Evolutionary conservation across 2,329 filamentous ascomycete species (phyloP), one percentile per base, ranked within the genome.

Genomic region (Alternaria arbusti): DNA sequence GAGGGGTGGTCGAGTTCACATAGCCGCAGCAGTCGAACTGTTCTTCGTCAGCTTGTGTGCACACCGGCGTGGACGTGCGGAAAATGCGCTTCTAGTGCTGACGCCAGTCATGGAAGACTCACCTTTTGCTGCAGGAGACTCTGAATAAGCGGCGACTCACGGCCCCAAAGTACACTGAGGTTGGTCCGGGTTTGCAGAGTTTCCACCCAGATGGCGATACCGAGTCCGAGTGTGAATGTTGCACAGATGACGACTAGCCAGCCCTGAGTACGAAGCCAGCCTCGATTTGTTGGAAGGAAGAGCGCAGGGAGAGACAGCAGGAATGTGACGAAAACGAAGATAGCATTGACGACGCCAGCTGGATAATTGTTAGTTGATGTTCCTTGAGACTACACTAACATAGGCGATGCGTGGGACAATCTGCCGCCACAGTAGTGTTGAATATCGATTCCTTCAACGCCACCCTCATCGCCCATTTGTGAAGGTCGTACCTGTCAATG

Each of bases 11-110:
- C 78, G 86, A 88, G 81, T 94, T 93, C 70, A 87, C 82, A 82
- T 92, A 96, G 65, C 92, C 92, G 72, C 92, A 96, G 87, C 92
- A 96, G 71, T 88, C 78, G 78, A 95, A 94, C 89, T 93, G 70
- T 52, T 22, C 6, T 30, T 72, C 67, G 70, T 73, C 61, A 70
- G 65, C 57, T 68, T 63, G 55, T 63, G 61, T 68, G 47, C 47
- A 64, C 65, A 61, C 49, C 45, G 15, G 17, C 52, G 23, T 40
- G 40, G 20, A 43, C 58, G 56, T 46, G 43, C 25, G 12, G 25
- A 40, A 26, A 20, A 13, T 9, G 23, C 36, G n/a, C 28, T 44
- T 30, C 63, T 51, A 63, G 57, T 50, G 57, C 57, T 59, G 28
- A 61, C 20, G 28, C 40, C 47, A 49, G 22, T 55, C 22, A 15